Base-by-base conservation (phyloP, 2,329 filamentous ascomycete species). In the Trichoderma asperellum region DNA sequence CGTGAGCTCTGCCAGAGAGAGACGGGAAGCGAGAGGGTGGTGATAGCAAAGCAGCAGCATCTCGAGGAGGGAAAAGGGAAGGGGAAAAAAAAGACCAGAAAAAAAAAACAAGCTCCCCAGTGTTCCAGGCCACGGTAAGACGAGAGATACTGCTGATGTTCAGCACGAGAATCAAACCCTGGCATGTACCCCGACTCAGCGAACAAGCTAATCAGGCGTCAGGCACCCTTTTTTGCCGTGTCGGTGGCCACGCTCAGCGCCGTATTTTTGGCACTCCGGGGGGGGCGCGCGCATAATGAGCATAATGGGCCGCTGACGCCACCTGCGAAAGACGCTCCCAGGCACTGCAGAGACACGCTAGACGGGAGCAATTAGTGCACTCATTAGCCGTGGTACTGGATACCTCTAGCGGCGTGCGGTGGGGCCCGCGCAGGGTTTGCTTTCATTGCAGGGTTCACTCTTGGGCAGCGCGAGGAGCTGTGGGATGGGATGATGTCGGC, bases 401-500 rank as follows among this genome's bases (percentile, higher is more conserved):
- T 62, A 62, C 60, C 29, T 21, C 29, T 58, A 58, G 32, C 21
- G 34, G 35, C 43, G 21, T 43, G 57, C 32, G 16, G 62, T 56
- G 62, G 52, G 62, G 29, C 24, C 60, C 18, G 43, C 29, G 53
- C 63, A 58, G 56, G 65, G 49, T 68, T 60, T 68, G 58, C 56
- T 61, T 49, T 35, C 34, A 34, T 32, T 62, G 12, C 66, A 62
- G 58, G 66, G 64, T 52, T 67, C 64, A n/a, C 21, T 32, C 62
- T 65, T 67, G 64, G 64, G 64, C 34, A 37, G 21, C 35, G 57
- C 40, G 58, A 55, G 49, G 37, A 53, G 37, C 66, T 68, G 66
- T 68, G 66, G 57, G 58, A 58, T 68, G 66, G 57, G 58, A 68
- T 68, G 66, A 68, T 68, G 58, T 68, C 66, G 57, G 56, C 57